These are phyloP conservation scores for Penstemon newberryi DNA, from an alignment of 257 asterid genomes.

Conservation along the genomic window DNA sequence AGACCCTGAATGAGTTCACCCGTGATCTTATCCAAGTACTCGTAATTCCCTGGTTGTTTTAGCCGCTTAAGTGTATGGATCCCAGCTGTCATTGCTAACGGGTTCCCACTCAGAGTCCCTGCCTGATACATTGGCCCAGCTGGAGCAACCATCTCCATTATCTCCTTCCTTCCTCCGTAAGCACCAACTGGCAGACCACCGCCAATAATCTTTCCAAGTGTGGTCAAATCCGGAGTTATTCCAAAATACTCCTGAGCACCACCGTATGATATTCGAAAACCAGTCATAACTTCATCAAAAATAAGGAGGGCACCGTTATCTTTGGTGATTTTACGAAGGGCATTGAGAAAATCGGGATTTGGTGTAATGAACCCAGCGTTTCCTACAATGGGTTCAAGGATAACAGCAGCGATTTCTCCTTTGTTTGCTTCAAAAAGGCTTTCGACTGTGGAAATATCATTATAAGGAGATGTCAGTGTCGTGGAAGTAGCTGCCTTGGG, in stretches of 20 bases:
- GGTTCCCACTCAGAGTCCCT: constrained; percentile 96
- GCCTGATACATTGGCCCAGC: constrained; percentile 99
- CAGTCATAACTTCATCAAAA: constrained; percentile 97
- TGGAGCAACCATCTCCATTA: constrained; percentile 99
- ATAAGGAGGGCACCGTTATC: constrained; percentile 71
- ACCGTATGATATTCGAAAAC: constrained; percentile 84
- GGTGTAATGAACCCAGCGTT: constrained; percentile 93
- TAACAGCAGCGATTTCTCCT: constrained; percentile 75
- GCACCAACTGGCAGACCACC: constrained; percentile 99
- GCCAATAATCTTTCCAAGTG: constrained; percentile 96
- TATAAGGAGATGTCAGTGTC: constrained; percentile 83
- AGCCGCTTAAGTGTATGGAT: constrained; percentile 90
- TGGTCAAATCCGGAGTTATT: constrained; percentile 90
- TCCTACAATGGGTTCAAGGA: constrained; percentile 96
- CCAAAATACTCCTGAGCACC: constrained; percentile 98
- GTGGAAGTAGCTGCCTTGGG: constrained; percentile 76
- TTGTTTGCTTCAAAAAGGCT: constrained; percentile 70
- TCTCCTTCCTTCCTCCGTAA: constrained; percentile 93
- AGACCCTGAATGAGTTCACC: constrained; percentile 71
- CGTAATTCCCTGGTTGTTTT: constrained; percentile 67
- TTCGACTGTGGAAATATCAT: constrained; percentile 63
- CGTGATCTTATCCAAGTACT: constrained; percentile 68
- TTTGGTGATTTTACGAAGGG: constrained; percentile 58
- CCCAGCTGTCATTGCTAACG: constrained; percentile 99
- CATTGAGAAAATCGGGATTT: constrained; percentile 61